Percentiles rank a stretch among this genome's conserved stretches.
Conservation (phyloP, 2,329 filamentous ascomycete genomes). For the Colletotrichum sp. region DNA sequence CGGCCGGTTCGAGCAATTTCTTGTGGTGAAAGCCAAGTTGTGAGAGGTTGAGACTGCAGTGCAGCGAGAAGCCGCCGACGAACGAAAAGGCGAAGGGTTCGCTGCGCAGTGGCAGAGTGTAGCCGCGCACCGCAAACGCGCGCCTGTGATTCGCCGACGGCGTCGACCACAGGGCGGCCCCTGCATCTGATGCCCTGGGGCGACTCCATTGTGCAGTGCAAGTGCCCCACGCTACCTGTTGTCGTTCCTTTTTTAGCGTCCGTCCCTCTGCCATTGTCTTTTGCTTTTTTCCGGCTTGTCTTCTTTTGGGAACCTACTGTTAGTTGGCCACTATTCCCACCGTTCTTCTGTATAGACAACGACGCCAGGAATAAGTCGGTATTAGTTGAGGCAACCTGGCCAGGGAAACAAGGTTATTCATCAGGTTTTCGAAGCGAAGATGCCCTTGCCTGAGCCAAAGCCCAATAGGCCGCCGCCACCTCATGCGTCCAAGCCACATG, state of each 20-base stretch:
- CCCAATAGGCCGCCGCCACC: neutral
- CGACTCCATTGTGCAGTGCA: neutral
- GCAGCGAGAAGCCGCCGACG: neutral
- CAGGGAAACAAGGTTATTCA: neutral
- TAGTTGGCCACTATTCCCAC: neutral
- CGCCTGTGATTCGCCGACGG: slow-evolving; percentile 17
- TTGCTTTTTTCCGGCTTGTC: neutral
- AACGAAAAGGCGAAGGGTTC: neutral
- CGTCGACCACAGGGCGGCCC: neutral
- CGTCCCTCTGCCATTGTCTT: neutral
- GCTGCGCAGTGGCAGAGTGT: slow-evolving; percentile 6
- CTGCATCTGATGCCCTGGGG: neutral
- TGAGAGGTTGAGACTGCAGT: slow-evolving; percentile 1
- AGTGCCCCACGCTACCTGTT: neutral
- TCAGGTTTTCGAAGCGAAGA: neutral
- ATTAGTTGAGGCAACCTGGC: neutral
- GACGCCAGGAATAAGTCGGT: neutral
- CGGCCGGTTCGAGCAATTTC: neutral
- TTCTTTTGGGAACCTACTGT: neutral
- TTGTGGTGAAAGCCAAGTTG: neutral
- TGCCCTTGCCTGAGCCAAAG: neutral
- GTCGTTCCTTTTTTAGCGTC: slow-evolving; percentile 7
- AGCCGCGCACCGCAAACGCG: slow-evolving; percentile 20
- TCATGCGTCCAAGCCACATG: slow-evolving; percentile 5
- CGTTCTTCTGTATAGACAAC: neutral